These are phyloP conservation scores for Colletotrichum noveboracense DNA, from an alignment of 2,329 filamentous ascomycete species.

Conservation along the genomic window DNA sequence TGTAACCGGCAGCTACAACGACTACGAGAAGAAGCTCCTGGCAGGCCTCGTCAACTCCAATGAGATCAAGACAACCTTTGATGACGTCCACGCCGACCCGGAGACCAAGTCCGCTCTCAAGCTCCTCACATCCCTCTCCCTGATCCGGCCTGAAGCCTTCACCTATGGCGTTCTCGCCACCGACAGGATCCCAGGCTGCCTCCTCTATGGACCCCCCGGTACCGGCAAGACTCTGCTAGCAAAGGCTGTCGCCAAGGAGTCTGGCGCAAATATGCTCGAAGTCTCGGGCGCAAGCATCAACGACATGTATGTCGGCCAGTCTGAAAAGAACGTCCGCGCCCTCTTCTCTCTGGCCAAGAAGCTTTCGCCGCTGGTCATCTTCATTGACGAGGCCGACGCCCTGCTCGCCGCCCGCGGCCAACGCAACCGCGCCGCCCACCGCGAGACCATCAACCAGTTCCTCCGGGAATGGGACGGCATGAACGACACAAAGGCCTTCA, in stretches of 20 bases:
- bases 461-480: slow-evolving; percentile 96
- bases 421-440: slow-evolving; percentile 72
- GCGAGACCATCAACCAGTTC: slow-evolving; percentile 96
- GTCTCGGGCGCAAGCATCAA: slow-evolving; percentile 91
- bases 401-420: slow-evolving; percentile 81
- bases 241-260: slow-evolving; percentile 72
- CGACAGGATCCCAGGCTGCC: slow-evolving; percentile 87
- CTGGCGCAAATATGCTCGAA: slow-evolving; percentile 78
- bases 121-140: slow-evolving; percentile 84
- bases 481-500: slow-evolving; percentile 81
- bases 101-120: slow-evolving; percentile 89
- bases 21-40: slow-evolving; percentile 83
- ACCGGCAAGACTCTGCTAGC: slow-evolving; percentile 76
- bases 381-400: slow-evolving; percentile 96
- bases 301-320: slow-evolving; percentile 95
- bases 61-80: slow-evolving; percentile 86
- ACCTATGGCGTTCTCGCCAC: slow-evolving; percentile 90
- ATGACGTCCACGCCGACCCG: slow-evolving; percentile 80
- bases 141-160: slow-evolving; percentile 92
- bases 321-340: slow-evolving; percentile 93
- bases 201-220: slow-evolving; percentile 88
- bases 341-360: slow-evolving; percentile 93
- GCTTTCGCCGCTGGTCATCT: slow-evolving; percentile 89
- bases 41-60: slow-evolving; percentile 81
- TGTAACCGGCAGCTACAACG: slow-evolving; percentile 57